Base-by-base conservation (phyloP, 345 rosid genomes). In the Sisymbrium altissimum region DNA sequence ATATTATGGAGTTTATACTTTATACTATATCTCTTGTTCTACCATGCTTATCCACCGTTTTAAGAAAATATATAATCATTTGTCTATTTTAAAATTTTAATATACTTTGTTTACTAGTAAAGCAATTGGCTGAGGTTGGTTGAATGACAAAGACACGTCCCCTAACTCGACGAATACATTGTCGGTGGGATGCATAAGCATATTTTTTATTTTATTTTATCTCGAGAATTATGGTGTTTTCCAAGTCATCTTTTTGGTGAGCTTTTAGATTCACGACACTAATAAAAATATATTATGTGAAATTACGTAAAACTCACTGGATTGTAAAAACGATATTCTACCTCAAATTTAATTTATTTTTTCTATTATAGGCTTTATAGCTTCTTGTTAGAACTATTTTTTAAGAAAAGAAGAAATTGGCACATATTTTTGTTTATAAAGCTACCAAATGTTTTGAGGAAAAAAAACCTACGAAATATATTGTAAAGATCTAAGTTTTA, bases 101-200 rank as follows among this genome's bases (percentile, higher is more conserved):
- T 10, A 73, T 55, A 44, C 71, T 55, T 73, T 65, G 78, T 35
- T 73, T 55, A 56, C 6, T 3, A 65, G 58, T 36, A 19, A 65
- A 73, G 72, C 66, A 65, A 74, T 25, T 43, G 58, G 59, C 50
- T 32, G 38, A 32, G 33, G 66, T 66, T 27, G 27, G 79, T 68
- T 75, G 64, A 63, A 60, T 50, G 74, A 68, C 12, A 49, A 68
- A 68, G 73, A 75, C 73, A 68, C 38, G 11, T 59, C 73, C 52
- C 54, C 79, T 58, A 68, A 59, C 56, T 49, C 18, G 68, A 71
- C 43, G 29, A 23, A 9, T 23, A 75, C 38, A 75, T 40, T 75
- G 74, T 75, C 79, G 69, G 79, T 60, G 79, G 68, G 73, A 60
- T 68, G 25, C 25, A 23, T 23, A 23, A 23, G 67, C 11, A 46